phyloP scores from a whole-genome alignment of 163 green algal species.

The Scenedesmus sp. region DNA sequence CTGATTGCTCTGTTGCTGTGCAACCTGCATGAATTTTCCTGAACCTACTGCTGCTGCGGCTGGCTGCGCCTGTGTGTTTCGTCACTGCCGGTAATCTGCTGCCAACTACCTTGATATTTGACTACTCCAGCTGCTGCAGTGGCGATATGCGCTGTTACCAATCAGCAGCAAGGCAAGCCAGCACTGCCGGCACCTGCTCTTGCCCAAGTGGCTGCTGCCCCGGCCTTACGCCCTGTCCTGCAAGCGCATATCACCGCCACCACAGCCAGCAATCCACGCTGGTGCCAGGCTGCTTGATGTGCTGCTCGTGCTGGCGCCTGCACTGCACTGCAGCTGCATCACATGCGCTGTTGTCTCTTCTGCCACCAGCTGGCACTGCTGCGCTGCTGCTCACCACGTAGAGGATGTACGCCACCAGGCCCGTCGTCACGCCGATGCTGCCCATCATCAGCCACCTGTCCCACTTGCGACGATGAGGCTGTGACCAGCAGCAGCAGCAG shows the following conservation, averaged over 20 bases:
- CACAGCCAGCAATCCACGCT: background rate
- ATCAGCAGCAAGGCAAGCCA: no score
- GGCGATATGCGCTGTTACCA: no score
- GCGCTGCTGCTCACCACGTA: slow-evolving; percentile 58
- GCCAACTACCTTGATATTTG: no score
- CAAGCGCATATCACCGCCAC: background rate
- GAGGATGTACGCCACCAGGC: slow-evolving; percentile 66
- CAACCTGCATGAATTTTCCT: background rate
- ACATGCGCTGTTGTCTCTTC: background rate
- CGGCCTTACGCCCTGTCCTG: background rate
- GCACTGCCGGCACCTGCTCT: background rate
- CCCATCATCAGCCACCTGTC: slow-evolving; percentile 80
- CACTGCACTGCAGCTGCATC: background rate
- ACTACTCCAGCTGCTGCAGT: no score
- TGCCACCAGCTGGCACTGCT: background rate
- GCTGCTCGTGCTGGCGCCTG: background rate
- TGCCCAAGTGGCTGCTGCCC: background rate
- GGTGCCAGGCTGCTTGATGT: background rate
- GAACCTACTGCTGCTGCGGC: background rate
- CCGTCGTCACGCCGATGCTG: slow-evolving; percentile 63
- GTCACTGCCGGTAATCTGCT: no score
- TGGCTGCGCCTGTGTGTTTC: no score
- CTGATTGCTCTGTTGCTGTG: no score
- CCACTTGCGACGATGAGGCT: slow-evolving; percentile 70
- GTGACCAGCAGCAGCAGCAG: background rate